Evolutionary conservation across 129 eudicot genomes (phyloP), one percentile per base, ranked within the genome.

Genomic region (Daucus carota): DNA sequence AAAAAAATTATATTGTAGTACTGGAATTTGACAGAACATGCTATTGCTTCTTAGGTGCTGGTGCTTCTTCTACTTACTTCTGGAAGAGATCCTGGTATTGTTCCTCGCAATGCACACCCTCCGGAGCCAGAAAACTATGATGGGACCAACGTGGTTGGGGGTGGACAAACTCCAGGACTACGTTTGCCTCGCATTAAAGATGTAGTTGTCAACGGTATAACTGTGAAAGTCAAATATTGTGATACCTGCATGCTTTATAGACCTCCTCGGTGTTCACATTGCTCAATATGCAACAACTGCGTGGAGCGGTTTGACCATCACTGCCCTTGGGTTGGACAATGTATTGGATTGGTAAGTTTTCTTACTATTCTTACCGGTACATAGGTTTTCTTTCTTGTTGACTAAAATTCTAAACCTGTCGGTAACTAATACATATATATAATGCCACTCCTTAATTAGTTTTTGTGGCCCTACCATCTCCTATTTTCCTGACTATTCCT

Each of bases 241-340:
- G 93, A 93, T 72, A 93, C 98, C 40, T 93, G 97, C 86, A 91
- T 81, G 97, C 86, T 93, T 32, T 91, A 90, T 78, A 84, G 98
- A 68, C 96, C 98, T 60, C 96, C 97, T 28, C 97, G 98, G 11
- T 92, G 97, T 78, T 93, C 98, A 24, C 98, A 93, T 80, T 93
- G 98, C 77, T 93, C 98, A 5, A 90, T 90, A 34, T 93, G 98
- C 77, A 92, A 93, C 66, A 93, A 93, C 83, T 93, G 98, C 69
- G 98, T 93, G 16, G 90, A 93, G 79, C 81, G 88, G 68, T 93
- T 93, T 74, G 98, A 93, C 79, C 98, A 93, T 84, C 98, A 93
- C 68, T 93, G 98, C 79, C 98, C 98, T 10, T 93, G 98, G 98
- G 90, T 91, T 44, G 98, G 98, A 34, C 97, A 91, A 70, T 93